Evolutionary conservation across 495 filamentous ascomycete species (phyloP).

Genomic region (Cryomyces minteri): DNA sequence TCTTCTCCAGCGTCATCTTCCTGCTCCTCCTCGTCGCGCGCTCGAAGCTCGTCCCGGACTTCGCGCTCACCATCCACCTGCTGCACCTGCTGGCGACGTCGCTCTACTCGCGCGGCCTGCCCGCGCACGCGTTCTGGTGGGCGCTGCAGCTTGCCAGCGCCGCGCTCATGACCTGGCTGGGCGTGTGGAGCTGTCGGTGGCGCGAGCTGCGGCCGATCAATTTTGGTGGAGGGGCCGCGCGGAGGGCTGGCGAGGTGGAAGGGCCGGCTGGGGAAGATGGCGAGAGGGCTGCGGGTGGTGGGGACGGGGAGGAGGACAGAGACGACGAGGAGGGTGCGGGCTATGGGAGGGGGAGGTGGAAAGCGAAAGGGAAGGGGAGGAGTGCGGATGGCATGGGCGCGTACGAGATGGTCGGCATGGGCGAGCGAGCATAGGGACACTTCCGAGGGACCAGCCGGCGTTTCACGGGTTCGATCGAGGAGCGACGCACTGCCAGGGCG

Average conservation of each 20-base stretch:
- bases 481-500: too few species aligned
- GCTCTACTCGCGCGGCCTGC: constrained; percentile 57
- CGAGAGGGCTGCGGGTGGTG: constrained; percentile 29
- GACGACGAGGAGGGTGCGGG: constrained; percentile 31
- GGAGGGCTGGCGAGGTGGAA: constrained; percentile 10
- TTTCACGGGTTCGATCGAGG: too few species aligned
- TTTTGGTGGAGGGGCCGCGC: constrained; percentile 46
- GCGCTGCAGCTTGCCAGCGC: constrained; percentile 50
- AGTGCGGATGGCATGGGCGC: constrained; percentile 41
- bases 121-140: constrained; percentile 77
- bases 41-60: constrained; percentile 84
- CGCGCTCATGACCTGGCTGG: constrained; percentile 48
- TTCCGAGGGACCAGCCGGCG: too few species aligned
- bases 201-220: constrained; percentile 75
- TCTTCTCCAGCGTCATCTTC: constrained; percentile 49
- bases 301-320: constrained; percentile 17
- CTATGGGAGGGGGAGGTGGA: constrained; percentile 28
- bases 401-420: constrained; percentile 70
- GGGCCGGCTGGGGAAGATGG: constrained; percentile 10
- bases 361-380: constrained; percentile 28
- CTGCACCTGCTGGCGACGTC: constrained; percentile 64
- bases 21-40: constrained; percentile 64
- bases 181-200: constrained; percentile 82
- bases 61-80: constrained; percentile 75
- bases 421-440: constrained; percentile 4